Percentiles rank a stretch among this genome's conserved stretches.
These are phyloP conservation scores for Fomitopsis serialis DNA, from an alignment of 768 basidiomycete genomes.

Conservation along the genomic window DNA sequence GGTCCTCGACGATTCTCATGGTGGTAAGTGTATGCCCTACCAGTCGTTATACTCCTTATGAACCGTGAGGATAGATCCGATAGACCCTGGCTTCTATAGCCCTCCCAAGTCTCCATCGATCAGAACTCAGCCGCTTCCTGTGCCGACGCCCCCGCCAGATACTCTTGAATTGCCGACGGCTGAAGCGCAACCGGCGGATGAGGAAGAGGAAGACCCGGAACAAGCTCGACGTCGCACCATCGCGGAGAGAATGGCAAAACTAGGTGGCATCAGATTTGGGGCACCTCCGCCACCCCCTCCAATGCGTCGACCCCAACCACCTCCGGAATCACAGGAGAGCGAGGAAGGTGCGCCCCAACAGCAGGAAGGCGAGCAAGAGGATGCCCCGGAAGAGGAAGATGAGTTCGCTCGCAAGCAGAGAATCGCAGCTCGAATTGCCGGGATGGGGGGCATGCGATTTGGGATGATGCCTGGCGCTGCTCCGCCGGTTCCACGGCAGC, in stretches of 20 bases:
- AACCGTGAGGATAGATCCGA: conserved; percentile 45
- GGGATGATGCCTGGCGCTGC: conserved; percentile 42
- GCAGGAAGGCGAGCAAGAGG: conserved; percentile 18
- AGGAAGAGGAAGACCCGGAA: conserved; percentile 42
- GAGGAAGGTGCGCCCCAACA: conserved; percentile 9
- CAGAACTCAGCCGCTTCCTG: not conserved
- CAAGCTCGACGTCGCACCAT: conserved; percentile 58
- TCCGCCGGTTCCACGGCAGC: conserved; percentile 21
- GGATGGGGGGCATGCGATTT: conserved; percentile 52
- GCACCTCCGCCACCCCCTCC: conserved; percentile 49
- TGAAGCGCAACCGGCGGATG: not conserved
- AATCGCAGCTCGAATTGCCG: conserved; percentile 50
- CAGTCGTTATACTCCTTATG: conserved; percentile 4
- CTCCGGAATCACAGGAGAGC: conserved; percentile 14
- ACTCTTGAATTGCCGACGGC: not conserved
- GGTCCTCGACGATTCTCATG: conserved; percentile 56
- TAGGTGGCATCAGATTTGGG: conserved; percentile 83
- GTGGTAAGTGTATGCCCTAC: conserved; percentile 37
- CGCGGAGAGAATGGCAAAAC: conserved; percentile 91
- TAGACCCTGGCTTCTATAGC: conserved; percentile 59
- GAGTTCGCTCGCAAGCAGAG: conserved; percentile 50
- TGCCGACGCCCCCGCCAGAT: conserved; percentile 1
- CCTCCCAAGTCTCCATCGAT: conserved; percentile 31
- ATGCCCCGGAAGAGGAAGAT: conserved; percentile 50
- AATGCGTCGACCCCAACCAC: conserved; percentile 30